Evolutionary conservation across 2,329 filamentous ascomycete species (phyloP), one percentile per base, ranked within the genome.

Genomic region (Cladosporium sp.): DNA sequence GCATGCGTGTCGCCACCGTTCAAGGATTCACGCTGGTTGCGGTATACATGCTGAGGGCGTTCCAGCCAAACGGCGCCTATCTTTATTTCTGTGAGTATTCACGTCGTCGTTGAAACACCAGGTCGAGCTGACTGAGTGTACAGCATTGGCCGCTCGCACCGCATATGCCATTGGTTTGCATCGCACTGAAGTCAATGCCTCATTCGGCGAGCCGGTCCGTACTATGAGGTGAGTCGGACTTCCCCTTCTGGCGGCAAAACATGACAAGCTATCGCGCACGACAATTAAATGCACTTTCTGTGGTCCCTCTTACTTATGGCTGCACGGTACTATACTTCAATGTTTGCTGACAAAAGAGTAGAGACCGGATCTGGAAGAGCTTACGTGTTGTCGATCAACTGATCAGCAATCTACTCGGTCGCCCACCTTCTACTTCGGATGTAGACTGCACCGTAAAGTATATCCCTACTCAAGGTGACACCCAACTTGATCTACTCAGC

Each of bases 121-220:
- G 15, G 9, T 9, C 13, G 24, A 19, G 9, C 47, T 49, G n/a
- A 55, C 32, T n/a, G 5, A 24, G 13, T 22, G 9, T 15, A 8
- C 36, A 55, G 58, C 58, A 12, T 67, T 78, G 48, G 75, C 76
- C n/a, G 67, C 76, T 18, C 70, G 76, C 22, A 73, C 75, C 11
- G 74, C 75, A 1, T 79, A 78, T 54, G 74, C 76, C 1, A 72
- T 79, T 19, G 76, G 76, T 1, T 66, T 79, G 18, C 76, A 79
- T 56, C 64, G 76, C 4, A 76, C 71, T 22, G 76, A 78, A 58
- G 74, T 76, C 11, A 78, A 77, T 51, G 73, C 73, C 22, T 68
- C 75, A 1, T 78, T 77, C 54, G 74, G 73, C 24, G 58, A 61
- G 1, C 60, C 68, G 2, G 70, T 73, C 39, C 66, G 68, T 13